Conservation (phyloP, 306 rosid species). For the Gastrolobium bilobum region DNA sequence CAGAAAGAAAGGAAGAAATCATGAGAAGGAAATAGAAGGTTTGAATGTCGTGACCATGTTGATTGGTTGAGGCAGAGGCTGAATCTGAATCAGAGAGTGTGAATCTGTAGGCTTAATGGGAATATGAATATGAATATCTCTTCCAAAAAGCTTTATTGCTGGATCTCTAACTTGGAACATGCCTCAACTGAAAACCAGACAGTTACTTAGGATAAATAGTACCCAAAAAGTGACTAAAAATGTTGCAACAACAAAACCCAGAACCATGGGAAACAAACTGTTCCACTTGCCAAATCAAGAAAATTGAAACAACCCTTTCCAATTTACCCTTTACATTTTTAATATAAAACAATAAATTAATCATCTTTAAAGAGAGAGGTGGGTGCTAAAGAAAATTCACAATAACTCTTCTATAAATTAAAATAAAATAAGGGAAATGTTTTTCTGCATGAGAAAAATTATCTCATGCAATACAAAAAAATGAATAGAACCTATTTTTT, state of each 20-base stretch:
- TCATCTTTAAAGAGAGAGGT: too few species aligned
- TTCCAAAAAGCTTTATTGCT: constrained; percentile 67
- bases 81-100: constrained; percentile 41
- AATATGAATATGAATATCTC: constrained; percentile 58
- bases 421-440: too few species aligned
- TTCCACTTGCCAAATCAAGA: constrained; percentile 39
- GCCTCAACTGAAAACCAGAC: constrained; percentile 19
- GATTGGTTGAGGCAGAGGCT: constrained; percentile 41
- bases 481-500: too few species aligned
- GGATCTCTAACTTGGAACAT: constrained; percentile 63
- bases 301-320: background rate
- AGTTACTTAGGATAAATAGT: background rate
- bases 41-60: constrained; percentile 46
- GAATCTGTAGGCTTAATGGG: constrained; percentile 43
- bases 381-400: too few species aligned
- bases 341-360: too few species aligned
- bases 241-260: constrained; percentile 33
- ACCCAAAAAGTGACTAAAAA: constrained; percentile 22
- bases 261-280: constrained; percentile 32
- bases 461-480: too few species aligned
- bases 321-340: constrained; percentile 16
- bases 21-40: constrained; percentile 34
- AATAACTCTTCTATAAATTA: too few species aligned
- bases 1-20: background rate
- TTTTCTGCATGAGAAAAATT: too few species aligned